Base-by-base conservation (phyloP, 345 rosid species). In the Eucalyptus marginata region DNA sequence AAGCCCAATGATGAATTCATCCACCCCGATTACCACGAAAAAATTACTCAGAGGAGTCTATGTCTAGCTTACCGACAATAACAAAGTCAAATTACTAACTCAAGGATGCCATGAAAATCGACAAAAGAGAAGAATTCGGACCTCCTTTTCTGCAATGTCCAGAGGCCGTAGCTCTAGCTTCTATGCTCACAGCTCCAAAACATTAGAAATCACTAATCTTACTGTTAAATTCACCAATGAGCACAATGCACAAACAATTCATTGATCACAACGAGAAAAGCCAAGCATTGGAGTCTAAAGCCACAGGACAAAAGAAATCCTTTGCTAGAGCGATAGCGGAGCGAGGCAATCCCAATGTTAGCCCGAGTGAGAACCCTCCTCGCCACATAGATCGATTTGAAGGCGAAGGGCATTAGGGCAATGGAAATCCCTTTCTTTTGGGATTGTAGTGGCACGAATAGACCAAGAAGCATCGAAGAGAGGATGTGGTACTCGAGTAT, bases 321-420 rank as follows among this genome's bases (percentile, higher is more conserved):
- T 90, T 96, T 96, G 92, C 97, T 94, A 58, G 87, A 27, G 98
- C 99, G 87, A 97, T 86, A 88, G 97, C 97, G 25, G 98, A 95
- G 87, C 94, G 92, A 90, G 97, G 94, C 71, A 93, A 88, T 10
- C 98, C 99, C 94, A 97, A 86, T 91, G 96, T 97, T 29, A 95
- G 93, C 27, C 98, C 98, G 14, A 97, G 93, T 90, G 99, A 96
- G 92, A 96, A 97, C 88, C 99, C 99, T 58, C 96, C 95, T 89
- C 95, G 92, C 97, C 98, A 97, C 22, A 86, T 88, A 88, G 90
- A 91, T 96, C 94, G 58, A 6, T 91, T 90, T 91, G 91, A 93
- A 52, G 56, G 56, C 22, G 7, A 52, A 52, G 56, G 9, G 56
- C 56, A 51, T 51, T 51, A 51, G 22, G 16, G 56, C 22, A 17